These are phyloP conservation scores for Cystobasidium onofrii DNA, from an alignment of 768 basidiomycete genomes.

Conservation along the genomic window DNA sequence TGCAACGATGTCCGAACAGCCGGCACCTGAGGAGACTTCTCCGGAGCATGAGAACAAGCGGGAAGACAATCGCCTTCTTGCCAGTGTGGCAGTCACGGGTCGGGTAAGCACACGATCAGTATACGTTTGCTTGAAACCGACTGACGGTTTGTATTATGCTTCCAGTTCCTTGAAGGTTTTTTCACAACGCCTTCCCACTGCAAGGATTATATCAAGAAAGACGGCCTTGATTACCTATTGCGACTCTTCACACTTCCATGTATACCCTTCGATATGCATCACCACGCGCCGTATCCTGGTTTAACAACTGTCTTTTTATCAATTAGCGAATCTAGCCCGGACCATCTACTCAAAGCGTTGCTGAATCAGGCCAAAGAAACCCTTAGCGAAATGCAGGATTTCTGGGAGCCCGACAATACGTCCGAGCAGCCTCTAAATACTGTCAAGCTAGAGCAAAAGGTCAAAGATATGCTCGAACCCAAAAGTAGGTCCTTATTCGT, in stretches of 20 bases:
- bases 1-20: neutral
- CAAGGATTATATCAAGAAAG: constrained; percentile 73
- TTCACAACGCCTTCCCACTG: constrained; percentile 86
- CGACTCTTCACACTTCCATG: constrained; percentile 73
- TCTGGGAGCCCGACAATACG: constrained; percentile 47
- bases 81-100: constrained; percentile 69
- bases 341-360: constrained; percentile 64
- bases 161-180: constrained; percentile 81
- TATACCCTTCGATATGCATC: constrained; percentile 78
- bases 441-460: neutral
- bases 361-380: constrained; percentile 63
- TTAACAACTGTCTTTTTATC: constrained; percentile 80
- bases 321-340: constrained; percentile 76
- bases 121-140: neutral
- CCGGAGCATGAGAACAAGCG: neutral
- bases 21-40: constrained; percentile 13
- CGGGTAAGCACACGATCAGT: constrained; percentile 51
- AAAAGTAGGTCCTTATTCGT: neutral
- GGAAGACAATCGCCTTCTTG: constrained; percentile 62
- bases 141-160: neutral
- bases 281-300: constrained; percentile 73
- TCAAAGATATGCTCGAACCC: constrained; percentile 16
- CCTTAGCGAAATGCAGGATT: constrained; percentile 59
- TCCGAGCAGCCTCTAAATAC: neutral
- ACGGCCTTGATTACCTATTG: constrained; percentile 67